Evolutionary conservation across 108 stramenopile species (phyloP), one percentile per base, ranked within the genome.

Genomic region (Schizochytrium sp.): DNA sequence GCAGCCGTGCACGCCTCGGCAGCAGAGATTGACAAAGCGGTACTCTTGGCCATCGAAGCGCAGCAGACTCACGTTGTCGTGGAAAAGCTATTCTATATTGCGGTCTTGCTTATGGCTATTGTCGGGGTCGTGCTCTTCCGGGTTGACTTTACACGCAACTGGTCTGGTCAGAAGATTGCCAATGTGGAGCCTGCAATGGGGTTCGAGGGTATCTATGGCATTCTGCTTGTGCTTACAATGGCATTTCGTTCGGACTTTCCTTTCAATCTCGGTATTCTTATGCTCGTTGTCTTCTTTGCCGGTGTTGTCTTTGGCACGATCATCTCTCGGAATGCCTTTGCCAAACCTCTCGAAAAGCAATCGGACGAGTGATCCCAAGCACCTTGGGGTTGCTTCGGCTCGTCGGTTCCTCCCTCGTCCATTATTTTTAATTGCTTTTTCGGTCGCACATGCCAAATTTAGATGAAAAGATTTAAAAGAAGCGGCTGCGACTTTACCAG

Each of bases 181-280:
- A 53, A 83, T 45, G 76, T 83, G 51, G 76, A 83, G 76, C 76
- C 76, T 12, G 76, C 76, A 43, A 83, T 83, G 76, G 76, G 76
- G n/a, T 83, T 83, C 51, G 76, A 83, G 28, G 76, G 76, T 6
- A 53, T 83, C 0, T 83, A 83, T 23, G 76, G 76, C 28, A 28
- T 83, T 0, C 51, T 83, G 45, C 48, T 83, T 0, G 76, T 83
- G n/a, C 76, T 83, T 18, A 83, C 76, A 6, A 83, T 83, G 45
- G 76, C 76, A 6, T 83, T 83, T 83, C 76, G 76, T 6, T 83
- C 76, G 19, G 76, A 83, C 48, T 83, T 83, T 23, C 76, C 76
- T 12, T 83, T 83, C 23, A 83, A 83, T 4, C 76, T 83, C 51
- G 76, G 76, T 23, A 53, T 83, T 12, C 76, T 83, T 4, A 83